Evolutionary conservation across 1,139 yeast genomes (phyloP).

Genomic region (Hyphopichia fennica): DNA sequence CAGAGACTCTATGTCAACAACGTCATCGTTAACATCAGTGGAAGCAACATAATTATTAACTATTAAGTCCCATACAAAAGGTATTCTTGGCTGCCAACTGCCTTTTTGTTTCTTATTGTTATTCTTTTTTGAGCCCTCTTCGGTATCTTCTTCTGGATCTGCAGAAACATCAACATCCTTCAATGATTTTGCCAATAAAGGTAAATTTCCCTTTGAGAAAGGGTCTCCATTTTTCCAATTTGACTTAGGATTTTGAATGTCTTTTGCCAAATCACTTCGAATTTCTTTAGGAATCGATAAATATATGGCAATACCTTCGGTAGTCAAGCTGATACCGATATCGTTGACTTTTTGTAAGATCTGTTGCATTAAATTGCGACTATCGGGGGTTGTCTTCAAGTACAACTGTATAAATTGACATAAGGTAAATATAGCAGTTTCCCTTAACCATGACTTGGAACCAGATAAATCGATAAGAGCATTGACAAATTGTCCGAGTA

Average conservation of each 20-base stretch:
- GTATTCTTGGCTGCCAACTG: slow-evolving; percentile 76
- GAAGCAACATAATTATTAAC: slow-evolving; percentile 38
- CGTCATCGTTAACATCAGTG: slow-evolving; percentile 13
- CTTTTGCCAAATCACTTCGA: slow-evolving; percentile 24
- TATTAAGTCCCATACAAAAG: slow-evolving; percentile 81
- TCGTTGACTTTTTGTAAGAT: slow-evolving; percentile 48
- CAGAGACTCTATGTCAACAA: slow-evolving; percentile 16
- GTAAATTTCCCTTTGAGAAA: slow-evolving; percentile 63
- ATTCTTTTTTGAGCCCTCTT: slow-evolving; percentile 24
- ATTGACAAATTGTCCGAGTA: slow-evolving; percentile 38
- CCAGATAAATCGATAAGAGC: slow-evolving; percentile 59
- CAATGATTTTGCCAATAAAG: slow-evolving; percentile 60
- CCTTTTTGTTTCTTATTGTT: slow-evolving; percentile 52
- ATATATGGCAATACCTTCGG: slow-evolving; percentile 81
- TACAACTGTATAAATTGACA: slow-evolving; percentile 43
- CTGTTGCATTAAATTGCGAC: slow-evolving; percentile 22
- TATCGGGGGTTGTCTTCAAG: slow-evolving; percentile 6
- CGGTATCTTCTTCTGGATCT: slow-evolving; percentile 28
- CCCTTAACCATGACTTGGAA: slow-evolving; percentile 82
- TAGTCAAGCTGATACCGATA: slow-evolving; percentile 58
- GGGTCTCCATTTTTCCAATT: slow-evolving; percentile 79
- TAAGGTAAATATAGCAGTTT: slow-evolving; percentile 72
- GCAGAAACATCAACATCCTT: slow-evolving; percentile 52
- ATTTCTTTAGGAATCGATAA: slow-evolving; percentile 43
- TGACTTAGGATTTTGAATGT: slow-evolving; percentile 27